Evolutionary conservation across 192 early-diverging fungal species (phyloP), one percentile per base, ranked within the genome.

Genomic region (Oehlia diaphana): DNA sequence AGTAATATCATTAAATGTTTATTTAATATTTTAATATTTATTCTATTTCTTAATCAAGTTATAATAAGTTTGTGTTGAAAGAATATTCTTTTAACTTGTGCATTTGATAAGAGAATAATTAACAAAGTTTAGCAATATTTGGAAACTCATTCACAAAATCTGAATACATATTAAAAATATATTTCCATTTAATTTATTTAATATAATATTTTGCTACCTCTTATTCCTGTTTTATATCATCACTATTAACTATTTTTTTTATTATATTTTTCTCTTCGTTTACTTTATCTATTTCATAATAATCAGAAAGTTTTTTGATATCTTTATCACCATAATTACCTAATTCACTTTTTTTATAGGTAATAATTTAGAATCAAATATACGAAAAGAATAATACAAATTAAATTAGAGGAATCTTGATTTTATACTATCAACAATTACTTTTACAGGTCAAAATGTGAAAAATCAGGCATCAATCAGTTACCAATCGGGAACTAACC

Each of bases 51-150:
- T 66, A 66, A 31, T 10, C 26, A 6, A 28, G 64, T 66, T 66
- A 28, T 66, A 31, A 26, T 66, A 31, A 66, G 28, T 31, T 66
- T 66, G 28, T 66, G 64, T 31, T 66, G 26, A 5, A 26, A 66
- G 28, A 66, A 66, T 66, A 66, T 31, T 66, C 64, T 23, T 66
- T 66, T 26, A 31, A 66, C 26, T 31, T 66, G n/a, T 66, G 26
- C 64, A 66, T 66, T 66, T 9, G 26, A 33, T 31, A 66, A 66
- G 28, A 26, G 26, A 66, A 66, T 66, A 31, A 66, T 23, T 66
- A 66, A 31, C 5, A 26, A 23, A 66, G 28, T 66, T 31, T 66
- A 66, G 5, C 28, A 66, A 66, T 66, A 66, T 66, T 66, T 66
- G 64, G 26, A 66, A 66, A 66, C 28, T 66, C 26, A 33, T 66